These are phyloP conservation scores for Penicillium cosmopolitanum DNA, from an alignment of 495 filamentous ascomycete genomes.

Conservation along the genomic window DNA sequence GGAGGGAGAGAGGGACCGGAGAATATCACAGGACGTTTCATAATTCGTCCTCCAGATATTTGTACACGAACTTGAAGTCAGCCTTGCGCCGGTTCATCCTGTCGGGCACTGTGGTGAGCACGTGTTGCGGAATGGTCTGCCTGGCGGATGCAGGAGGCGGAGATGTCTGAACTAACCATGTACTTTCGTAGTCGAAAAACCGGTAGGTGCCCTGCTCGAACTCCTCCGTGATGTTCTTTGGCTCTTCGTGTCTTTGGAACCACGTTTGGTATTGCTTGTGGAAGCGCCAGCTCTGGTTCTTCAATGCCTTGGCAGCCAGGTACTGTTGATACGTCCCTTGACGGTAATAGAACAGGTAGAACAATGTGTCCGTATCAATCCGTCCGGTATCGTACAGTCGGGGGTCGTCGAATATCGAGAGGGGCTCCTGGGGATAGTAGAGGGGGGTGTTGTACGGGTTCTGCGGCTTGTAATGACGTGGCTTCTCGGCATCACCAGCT, in stretches of 20 bases:
- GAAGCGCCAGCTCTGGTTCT: slow-evolving; percentile 97
- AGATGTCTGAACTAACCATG: slow-evolving; percentile 70
- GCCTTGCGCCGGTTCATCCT: slow-evolving; percentile 99
- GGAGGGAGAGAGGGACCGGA: slow-evolving; percentile 7
- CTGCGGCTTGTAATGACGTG: slow-evolving; percentile 81
- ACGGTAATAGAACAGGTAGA: slow-evolving; percentile 98
- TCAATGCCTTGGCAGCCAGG: slow-evolving; percentile 92
- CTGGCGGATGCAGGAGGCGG: not conserved
- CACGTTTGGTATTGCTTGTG: slow-evolving; percentile 99
- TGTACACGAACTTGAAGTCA: slow-evolving; percentile 98
- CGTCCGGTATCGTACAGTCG: slow-evolving; percentile 72
- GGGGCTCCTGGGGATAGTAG: slow-evolving; percentile 90
- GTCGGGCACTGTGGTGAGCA: slow-evolving; percentile 24
- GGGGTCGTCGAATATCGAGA: slow-evolving; percentile 88
- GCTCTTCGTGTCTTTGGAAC: slow-evolving; percentile 98
- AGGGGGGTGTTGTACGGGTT: slow-evolving; percentile 76
- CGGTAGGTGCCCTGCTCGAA: slow-evolving; percentile 98
- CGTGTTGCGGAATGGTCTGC: slow-evolving; percentile 1
- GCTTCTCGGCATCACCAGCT: slow-evolving; percentile 76
- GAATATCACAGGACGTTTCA: slow-evolving; percentile 39
- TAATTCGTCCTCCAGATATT: slow-evolving; percentile 92
- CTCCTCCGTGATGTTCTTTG: slow-evolving; percentile 97
- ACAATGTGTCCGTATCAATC: slow-evolving; percentile 95
- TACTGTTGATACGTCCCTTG: slow-evolving; percentile 96
- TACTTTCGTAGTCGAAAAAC: slow-evolving; percentile 99